Percentiles rank a stretch among this genome's conserved stretches.
Conservation (phyloP, 148 eudicot genomes). For the Arbutus unedo region DNA sequence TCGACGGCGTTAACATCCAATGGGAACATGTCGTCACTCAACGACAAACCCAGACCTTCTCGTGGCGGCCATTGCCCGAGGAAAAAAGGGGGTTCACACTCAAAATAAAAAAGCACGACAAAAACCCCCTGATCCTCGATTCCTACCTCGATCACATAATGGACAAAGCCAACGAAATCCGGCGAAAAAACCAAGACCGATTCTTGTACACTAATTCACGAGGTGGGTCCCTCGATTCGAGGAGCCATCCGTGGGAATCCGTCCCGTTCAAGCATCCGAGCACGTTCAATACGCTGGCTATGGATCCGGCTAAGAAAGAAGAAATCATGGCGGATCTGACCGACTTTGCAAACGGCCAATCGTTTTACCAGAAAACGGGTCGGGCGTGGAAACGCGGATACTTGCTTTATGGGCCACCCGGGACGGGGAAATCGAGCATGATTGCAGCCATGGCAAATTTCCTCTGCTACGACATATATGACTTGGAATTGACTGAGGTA, state of each 20-base stretch:
- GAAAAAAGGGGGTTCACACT: constrained; percentile 76
- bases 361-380: constrained; percentile 73
- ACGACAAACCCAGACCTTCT: constrained; percentile 58
- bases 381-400: constrained; percentile 96
- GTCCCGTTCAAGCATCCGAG: constrained; percentile 96
- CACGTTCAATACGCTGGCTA: constrained; percentile 80
- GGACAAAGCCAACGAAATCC: constrained; percentile 52
- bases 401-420: constrained; percentile 82
- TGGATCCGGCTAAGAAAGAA: constrained; percentile 60
- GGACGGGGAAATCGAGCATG: constrained; percentile 95
- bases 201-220: constrained; percentile 74
- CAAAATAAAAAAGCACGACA: constrained; percentile 48
- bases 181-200: constrained; percentile 60
- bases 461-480: constrained; percentile 79
- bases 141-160: constrained; percentile 63
- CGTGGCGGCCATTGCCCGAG: constrained; percentile 90
- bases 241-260: constrained; percentile 89
- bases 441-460: constrained; percentile 94
- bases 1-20: constrained; percentile 37
- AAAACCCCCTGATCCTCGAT: constrained; percentile 29
- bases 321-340: constrained; percentile 58
- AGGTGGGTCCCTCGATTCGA: constrained; percentile 66
- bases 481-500: constrained; percentile 82
- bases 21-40: constrained; percentile 88
- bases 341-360: constrained; percentile 65